Conservation (phyloP, 805 yeast species). For the Torulaspora quercuum region DNA sequence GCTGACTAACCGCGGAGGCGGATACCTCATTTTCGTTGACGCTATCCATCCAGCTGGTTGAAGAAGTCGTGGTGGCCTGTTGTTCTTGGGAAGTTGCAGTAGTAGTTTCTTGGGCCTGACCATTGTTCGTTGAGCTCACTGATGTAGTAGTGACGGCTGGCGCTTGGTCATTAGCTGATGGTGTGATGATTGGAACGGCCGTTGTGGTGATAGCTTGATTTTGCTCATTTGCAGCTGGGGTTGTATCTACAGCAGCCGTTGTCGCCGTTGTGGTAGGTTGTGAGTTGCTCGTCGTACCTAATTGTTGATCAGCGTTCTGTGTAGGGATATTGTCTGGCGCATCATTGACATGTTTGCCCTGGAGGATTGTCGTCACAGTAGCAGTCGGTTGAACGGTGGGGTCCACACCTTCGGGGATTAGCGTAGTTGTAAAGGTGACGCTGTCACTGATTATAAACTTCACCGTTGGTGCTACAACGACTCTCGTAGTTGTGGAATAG, state of each 20-base stretch:
- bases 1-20: constrained; percentile 11
- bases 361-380: constrained; percentile 29
- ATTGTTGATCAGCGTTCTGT: no score
- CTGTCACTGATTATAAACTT: constrained; percentile 39
- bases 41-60: constrained; percentile 2
- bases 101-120: constrained; percentile 7
- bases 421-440: constrained; percentile 39
- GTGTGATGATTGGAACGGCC: no score
- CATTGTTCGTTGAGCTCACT: constrained; percentile 9
- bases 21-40: constrained; percentile 7
- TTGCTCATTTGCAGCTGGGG: no score
- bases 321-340: no score
- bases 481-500: constrained; percentile 41
- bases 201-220: not conserved
- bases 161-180: no score
- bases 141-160: constrained; percentile 14
- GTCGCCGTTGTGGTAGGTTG: no score
- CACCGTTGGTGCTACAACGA: constrained; percentile 42
- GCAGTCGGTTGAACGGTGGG: constrained; percentile 38
- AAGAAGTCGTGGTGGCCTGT: constrained; percentile 1
- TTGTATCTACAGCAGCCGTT: no score
- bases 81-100: constrained; percentile 14
- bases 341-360: constrained; percentile 4
- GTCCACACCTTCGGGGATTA: constrained; percentile 35
- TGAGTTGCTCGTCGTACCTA: no score